Evolutionary conservation across 352 stramenopile genomes (phyloP), one percentile per base, ranked within the genome.

Genomic region (Globisporangium iwayamae): DNA sequence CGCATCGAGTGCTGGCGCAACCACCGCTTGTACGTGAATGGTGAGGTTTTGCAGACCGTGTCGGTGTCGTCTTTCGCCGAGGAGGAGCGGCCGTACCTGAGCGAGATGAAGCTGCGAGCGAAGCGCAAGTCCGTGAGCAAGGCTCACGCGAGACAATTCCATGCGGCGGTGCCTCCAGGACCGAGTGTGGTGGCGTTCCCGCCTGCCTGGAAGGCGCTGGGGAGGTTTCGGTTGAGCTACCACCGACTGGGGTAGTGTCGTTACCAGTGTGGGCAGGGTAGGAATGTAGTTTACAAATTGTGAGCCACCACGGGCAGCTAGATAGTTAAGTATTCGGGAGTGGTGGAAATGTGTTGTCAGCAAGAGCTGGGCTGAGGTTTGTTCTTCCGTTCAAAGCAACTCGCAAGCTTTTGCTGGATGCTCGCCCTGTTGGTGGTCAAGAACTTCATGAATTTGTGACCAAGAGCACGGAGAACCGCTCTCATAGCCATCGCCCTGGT

Each of bases 71-170:
- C 72, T 5, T 75, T 82, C 45, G 62, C 63, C 14, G 39, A 68
- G 9, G 80, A 81, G 13, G 76, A 85, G 47, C 63, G 70, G 4
- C 62, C 72, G 46, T 85, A 72, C 59, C 55, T 87, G 10, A 60
- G 67, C 16, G 80, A 89, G 53, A 83, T 85, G 70, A 71, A 73
- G 36, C 63, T 89, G 39, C 69, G 72, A 41, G 68, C 55, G 18
- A 89, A 89, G 67, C 76, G 66, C 28, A 78, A 82, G 56, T 60
- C 68, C 3, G 60, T 79, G 8, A 60, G 66, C 13, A 75, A 73
- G 56, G 67, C 72, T 9, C 61, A 53, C 28, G 50, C 53, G 47
- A 65, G 64, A n/a, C 60, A 64, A 5, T 38, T 57, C 6, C 71
- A 72, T 59, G 58, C 56, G 30, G 28, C 53, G 1, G 41, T 45